Conservation (phyloP, 345 rosid species). For the Eucalyptus curtisii region DNA sequence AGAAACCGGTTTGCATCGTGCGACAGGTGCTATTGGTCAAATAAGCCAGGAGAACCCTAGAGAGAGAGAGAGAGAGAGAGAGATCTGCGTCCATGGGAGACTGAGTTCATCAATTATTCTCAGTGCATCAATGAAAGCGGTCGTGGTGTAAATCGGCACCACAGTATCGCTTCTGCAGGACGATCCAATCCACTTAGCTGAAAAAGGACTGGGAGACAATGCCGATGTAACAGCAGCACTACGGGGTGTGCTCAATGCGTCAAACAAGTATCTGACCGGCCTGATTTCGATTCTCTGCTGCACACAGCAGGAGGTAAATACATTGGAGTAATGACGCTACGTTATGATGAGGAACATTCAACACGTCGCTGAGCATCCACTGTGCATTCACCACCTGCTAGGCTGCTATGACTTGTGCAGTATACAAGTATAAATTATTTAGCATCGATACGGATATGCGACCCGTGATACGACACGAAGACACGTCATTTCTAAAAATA, state of each 20-base stretch:
- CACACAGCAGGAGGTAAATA: not conserved
- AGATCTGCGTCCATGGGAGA: not conserved
- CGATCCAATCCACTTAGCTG: not conserved
- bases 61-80: not conserved
- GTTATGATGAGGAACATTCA: not conserved
- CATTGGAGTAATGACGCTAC: not conserved
- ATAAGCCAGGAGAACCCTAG: not conserved
- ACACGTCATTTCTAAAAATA: rapidly evolving
- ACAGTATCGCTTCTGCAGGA: not conserved
- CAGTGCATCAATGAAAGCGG: not conserved
- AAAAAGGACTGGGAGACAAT: not conserved
- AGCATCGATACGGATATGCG: rapidly evolving
- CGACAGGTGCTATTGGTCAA: not conserved
- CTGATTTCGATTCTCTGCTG: not conserved
- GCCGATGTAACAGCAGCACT: not conserved
- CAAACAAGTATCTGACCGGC: not conserved
- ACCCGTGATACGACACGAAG: rapidly evolving
- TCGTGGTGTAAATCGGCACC: not conserved
- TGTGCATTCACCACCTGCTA: not conserved
- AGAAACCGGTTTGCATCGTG: not conserved
- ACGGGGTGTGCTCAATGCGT: not conserved
- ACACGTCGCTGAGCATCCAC: not conserved
- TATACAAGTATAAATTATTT: no score
- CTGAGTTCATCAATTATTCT: not conserved
- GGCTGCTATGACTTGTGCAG: not conserved